These are phyloP conservation scores for Candida loeiensis DNA, from an alignment of 805 yeast genomes.

Conservation along the genomic window DNA sequence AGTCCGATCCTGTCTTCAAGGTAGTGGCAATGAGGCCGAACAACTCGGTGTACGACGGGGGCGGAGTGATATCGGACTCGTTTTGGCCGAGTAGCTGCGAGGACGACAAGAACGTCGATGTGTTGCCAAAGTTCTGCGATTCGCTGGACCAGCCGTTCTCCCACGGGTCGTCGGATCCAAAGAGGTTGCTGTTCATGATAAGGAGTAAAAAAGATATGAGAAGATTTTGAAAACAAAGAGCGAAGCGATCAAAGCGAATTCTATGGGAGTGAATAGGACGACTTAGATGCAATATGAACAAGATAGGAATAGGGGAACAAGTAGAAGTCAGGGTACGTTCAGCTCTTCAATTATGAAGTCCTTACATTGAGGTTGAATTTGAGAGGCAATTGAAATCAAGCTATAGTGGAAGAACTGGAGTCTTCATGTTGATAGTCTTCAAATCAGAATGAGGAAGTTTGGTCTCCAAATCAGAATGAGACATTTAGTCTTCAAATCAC, in stretches of 20 bases:
- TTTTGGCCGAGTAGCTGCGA: conserved; percentile 18
- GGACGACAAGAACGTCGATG: conserved; percentile 20
- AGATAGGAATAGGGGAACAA: no score
- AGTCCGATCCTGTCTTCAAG: conserved; percentile 23
- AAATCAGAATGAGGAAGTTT: no score
- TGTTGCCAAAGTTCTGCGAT: conserved; percentile 10
- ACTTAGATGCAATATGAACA: no score
- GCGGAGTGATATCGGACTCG: conserved; percentile 12
- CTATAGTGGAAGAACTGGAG: no score
- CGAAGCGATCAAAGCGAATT: not conserved
- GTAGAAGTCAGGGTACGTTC: no score
- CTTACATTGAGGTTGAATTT: no score
- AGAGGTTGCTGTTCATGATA: conserved; percentile 17
- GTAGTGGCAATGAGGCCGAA: conserved; percentile 16
- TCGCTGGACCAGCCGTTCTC: conserved; percentile 34
- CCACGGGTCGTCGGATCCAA: conserved; percentile 33
- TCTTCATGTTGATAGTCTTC: no score
- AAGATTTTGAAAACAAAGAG: not conserved
- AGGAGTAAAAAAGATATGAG: not conserved
- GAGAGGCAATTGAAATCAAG: no score
- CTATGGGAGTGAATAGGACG: no score
- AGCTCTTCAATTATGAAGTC: no score
- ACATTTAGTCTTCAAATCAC: no score
- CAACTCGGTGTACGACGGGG: conserved; percentile 28
- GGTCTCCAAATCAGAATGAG: no score